These are phyloP conservation scores for Ceratobasidium sp. DNA, from an alignment of 1,284 basidiomycete genomes.

Conservation along the genomic window DNA sequence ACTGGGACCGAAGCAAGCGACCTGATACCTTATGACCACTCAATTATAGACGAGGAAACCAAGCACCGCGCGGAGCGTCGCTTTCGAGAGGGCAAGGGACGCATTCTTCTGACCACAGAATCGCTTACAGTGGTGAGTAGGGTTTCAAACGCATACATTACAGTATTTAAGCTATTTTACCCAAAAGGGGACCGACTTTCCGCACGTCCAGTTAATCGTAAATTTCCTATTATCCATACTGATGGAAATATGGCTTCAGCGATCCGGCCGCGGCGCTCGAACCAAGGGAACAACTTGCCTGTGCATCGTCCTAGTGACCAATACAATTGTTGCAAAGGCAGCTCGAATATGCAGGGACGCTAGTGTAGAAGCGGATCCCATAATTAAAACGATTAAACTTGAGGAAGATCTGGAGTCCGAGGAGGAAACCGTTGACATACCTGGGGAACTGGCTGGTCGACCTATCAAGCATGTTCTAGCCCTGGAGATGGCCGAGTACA, in stretches of 20 bases:
- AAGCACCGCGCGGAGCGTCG: not conserved
- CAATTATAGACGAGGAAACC: not conserved
- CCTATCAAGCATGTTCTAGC: too few relatives aligned
- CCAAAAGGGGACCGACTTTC: too few relatives aligned
- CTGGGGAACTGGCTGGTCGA: too few relatives aligned
- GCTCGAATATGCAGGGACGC: not conserved
- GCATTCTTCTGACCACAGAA: not conserved
- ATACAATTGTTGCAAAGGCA: not conserved
- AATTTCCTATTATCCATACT: too few relatives aligned
- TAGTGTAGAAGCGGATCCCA: not conserved
- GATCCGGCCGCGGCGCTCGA: too few relatives aligned
- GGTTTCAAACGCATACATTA: not conserved
- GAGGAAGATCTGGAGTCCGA: not conserved
- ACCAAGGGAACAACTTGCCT: not conserved
- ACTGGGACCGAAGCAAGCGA: not conserved
- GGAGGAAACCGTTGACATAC: too few relatives aligned
- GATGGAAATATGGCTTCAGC: too few relatives aligned
- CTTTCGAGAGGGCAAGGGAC: not conserved
- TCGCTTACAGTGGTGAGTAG: slow-evolving; percentile 8
- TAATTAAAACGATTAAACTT: not conserved
- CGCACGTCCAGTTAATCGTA: too few relatives aligned
- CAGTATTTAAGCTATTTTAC: too few relatives aligned
- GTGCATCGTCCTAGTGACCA: not conserved
- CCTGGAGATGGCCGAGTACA: not conserved
- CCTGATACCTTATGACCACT: not conserved